phyloP scores from a whole-genome alignment of 176 grass and related monocot genomes.

The Stipa capillata region DNA sequence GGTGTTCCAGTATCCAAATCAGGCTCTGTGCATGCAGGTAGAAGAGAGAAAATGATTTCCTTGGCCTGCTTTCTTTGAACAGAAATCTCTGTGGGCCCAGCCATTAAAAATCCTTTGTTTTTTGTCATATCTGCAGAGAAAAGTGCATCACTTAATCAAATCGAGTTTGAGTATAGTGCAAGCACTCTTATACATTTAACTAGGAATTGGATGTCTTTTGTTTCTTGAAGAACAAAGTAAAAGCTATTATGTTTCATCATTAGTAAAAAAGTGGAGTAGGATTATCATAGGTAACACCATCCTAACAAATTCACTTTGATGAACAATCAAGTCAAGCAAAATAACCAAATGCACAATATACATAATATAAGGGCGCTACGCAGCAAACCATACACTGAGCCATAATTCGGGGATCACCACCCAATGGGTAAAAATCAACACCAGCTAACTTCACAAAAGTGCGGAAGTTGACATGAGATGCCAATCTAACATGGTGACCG shows the following conservation, averaged over 20 bases:
- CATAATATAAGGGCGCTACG: conserved; percentile 17
- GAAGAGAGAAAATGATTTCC: conserved; percentile 93
- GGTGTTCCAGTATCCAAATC: conserved; percentile 79
- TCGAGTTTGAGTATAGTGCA: background rate
- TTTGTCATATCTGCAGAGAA: conserved; percentile 79
- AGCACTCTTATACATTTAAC: background rate
- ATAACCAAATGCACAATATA: conserved; percentile 15
- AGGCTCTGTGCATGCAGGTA: conserved; percentile 94
- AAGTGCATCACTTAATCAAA: conserved; percentile 13
- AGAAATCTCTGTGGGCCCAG: conserved; percentile 75
- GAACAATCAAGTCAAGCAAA: conserved; percentile 13
- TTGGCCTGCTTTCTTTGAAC: conserved; percentile 89
- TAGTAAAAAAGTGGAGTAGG: background rate
- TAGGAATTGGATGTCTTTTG: background rate
- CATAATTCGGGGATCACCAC: conserved; percentile 85
- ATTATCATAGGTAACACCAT: background rate
- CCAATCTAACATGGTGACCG: conserved; percentile 95
- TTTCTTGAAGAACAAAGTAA: background rate
- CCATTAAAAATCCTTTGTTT: conserved; percentile 90
- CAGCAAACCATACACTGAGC: conserved; percentile 68
- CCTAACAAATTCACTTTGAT: background rate
- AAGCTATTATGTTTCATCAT: background rate
- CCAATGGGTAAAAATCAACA: conserved; percentile 94
- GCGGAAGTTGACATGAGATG: conserved; percentile 89
- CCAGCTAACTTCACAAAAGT: conserved; percentile 90